phyloP scores from a whole-genome alignment of 129 eudicot genomes.

The Escallonia herrerae region DNA sequence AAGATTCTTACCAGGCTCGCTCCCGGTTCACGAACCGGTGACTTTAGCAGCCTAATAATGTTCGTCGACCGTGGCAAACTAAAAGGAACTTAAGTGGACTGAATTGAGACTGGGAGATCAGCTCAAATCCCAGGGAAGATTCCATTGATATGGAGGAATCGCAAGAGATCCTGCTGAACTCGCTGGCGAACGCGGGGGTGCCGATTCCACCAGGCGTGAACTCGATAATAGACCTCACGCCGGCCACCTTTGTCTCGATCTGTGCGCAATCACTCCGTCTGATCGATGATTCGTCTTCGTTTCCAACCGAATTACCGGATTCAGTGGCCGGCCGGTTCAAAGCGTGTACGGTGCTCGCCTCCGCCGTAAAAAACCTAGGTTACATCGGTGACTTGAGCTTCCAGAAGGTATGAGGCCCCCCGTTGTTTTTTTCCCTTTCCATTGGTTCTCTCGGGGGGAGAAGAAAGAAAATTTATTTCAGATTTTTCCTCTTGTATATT shows the following conservation, averaged over 20 bases:
- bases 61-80: too few species aligned
- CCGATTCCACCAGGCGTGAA: conserved; percentile 39
- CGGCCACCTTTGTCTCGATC: conserved; percentile 37
- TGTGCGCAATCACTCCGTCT: conserved; percentile 40
- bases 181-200: conserved; percentile 49
- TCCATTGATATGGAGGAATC: conserved; percentile 39
- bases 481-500: too few species aligned
- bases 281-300: conserved; percentile 27
- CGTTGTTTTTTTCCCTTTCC: background rate
- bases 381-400: conserved; percentile 53
- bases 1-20: too few species aligned
- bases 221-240: conserved; percentile 38
- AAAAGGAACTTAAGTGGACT: too few species aligned
- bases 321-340: conserved; percentile 55
- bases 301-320: conserved; percentile 48
- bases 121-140: too few species aligned
- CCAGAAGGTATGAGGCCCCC: conserved; percentile 37
- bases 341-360: conserved; percentile 51
- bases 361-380: conserved; percentile 42
- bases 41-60: too few species aligned
- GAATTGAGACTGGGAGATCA: too few species aligned
- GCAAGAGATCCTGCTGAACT: conserved; percentile 45
- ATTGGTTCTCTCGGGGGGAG: background rate
- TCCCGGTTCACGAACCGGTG: too few species aligned
- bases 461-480: too few species aligned